Base-by-base conservation (phyloP, 2,329 filamentous ascomycete species). In the Claviceps humidiphila region DNA sequence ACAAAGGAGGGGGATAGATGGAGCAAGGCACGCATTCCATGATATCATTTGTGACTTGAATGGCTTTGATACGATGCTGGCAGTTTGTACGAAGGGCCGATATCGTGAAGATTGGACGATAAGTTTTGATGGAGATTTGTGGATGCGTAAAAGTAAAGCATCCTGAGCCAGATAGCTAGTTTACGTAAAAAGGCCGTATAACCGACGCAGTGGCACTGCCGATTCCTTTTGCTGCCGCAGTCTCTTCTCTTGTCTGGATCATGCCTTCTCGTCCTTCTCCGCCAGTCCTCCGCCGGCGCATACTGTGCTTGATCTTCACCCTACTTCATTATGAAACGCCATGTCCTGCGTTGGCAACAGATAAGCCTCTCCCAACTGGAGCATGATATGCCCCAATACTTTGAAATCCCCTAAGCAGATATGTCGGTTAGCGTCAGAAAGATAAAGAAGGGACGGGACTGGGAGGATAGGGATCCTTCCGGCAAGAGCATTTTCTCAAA, bases 371-470 rank as follows among this genome's bases (percentile, higher is more conserved):
- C n/a, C 71, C 68, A 9, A 75, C 71, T 1, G 74, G 74, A 41
- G 78, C 76, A 57, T 84, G 80, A 55, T 80, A 84, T 1, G 78
- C 74, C 34, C 78, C 77, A 50, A 84, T 84, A 56, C 76, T 82
- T 62, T 83, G 80, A 58, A 84, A 84, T 0, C 81, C 81, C 68
- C 78, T 81, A 26, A 4, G 26, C n/a, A 44, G 40, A 49, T n/a
- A 38, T 16, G 37, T 45, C 42, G 45, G 60, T 71, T 62, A 56
- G 47, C n/a, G 34, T n/a, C 7, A 8, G 22, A 26, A 4, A 44
- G 13, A 26, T 16, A 8, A 26, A 9, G 5, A 26, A 44, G 16
- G 16, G 11, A 26, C 11, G 8, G 22, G n/a, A 24, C 8, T 22
- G 14, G 14, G n/a, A 24, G 22, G 8, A 24, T 24, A 24, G 22